A percentile compares a stretch with the other conserved stretches of the same genome.
These are phyloP conservation scores for Sporisorium scitamineum DNA, from an alignment of 1,284 basidiomycete species.

Conservation along the genomic window DNA sequence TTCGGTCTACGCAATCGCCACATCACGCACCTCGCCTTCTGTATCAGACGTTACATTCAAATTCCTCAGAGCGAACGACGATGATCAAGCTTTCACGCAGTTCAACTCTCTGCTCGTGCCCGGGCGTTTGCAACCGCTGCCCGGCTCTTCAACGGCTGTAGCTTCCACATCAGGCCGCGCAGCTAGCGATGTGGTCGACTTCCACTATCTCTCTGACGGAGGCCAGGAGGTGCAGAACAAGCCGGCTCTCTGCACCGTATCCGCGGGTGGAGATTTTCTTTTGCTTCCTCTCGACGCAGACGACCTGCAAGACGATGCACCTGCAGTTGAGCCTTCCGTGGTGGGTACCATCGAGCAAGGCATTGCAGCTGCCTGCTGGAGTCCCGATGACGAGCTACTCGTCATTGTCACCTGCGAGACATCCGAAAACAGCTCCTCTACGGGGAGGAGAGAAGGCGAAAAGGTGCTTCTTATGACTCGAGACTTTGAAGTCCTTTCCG, in stretches of 20 bases:
- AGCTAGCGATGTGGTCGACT: slow-evolving; percentile 39
- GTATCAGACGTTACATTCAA: slow-evolving; percentile 33
- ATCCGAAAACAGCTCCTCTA: slow-evolving; percentile 21
- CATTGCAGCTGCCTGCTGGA: slow-evolving; percentile 85
- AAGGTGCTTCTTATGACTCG: slow-evolving; percentile 90
- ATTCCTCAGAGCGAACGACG: slow-evolving; percentile 15
- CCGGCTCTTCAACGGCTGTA: slow-evolving; percentile 27
- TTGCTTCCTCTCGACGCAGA: slow-evolving; percentile 38
- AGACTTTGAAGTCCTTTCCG: slow-evolving; percentile 87
- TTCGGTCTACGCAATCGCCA: slow-evolving; percentile 44
- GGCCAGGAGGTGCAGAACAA: slow-evolving; percentile 50
- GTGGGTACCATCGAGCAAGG: slow-evolving; percentile 85
- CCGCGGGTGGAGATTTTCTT: slow-evolving; percentile 64
- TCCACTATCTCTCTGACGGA: slow-evolving; percentile 62
- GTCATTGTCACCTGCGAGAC: slow-evolving; percentile 72
- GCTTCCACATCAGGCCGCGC: slow-evolving; percentile 21
- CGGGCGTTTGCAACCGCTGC: slow-evolving; percentile 18
- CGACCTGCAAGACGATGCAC: slow-evolving; percentile 17
- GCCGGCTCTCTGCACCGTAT: slow-evolving; percentile 60
- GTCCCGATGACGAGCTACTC: slow-evolving; percentile 87
- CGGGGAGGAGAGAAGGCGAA: slow-evolving; percentile 65
- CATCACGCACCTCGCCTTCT: slow-evolving; percentile 26
- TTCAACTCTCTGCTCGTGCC: slow-evolving; percentile 40
- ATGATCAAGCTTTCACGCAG: slow-evolving; percentile 3
- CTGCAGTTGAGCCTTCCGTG: slow-evolving; percentile 44